A percentile compares a stretch with the other conserved stretches of the same genome.
Evolutionary conservation across 1,284 basidiomycete species (phyloP).

Genomic region (Pascua guehoae): DNA sequence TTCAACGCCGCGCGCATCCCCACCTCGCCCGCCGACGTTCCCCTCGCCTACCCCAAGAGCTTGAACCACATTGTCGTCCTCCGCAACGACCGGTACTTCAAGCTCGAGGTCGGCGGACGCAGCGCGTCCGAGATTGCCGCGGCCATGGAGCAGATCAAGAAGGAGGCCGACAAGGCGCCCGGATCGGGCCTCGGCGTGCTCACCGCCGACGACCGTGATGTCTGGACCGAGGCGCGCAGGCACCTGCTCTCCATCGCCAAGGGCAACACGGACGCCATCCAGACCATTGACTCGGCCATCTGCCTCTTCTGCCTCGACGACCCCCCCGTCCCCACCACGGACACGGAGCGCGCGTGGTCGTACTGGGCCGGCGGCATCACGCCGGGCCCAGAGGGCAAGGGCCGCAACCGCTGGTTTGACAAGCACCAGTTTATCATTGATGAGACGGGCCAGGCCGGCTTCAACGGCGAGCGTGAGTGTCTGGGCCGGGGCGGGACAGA

Average conservation of each 20-base stretch:
- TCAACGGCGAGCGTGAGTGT: constrained; percentile 57
- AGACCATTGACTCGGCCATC: constrained; percentile 85
- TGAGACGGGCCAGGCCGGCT: constrained; percentile 89
- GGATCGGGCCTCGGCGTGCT: constrained; percentile 72
- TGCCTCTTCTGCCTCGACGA: constrained; percentile 82
- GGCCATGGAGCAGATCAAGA: constrained; percentile 75
- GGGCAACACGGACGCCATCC: constrained; percentile 63
- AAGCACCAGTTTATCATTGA: constrained; percentile 94
- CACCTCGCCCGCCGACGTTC: constrained; percentile 74
- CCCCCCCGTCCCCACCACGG: constrained; percentile 25
- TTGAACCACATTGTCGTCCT: constrained; percentile 82
- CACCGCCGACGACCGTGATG: constrained; percentile 83
- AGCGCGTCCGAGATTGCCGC: constrained; percentile 72
- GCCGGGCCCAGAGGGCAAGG: constrained; percentile 47
- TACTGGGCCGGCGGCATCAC: constrained; percentile 79
- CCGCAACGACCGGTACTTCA: constrained; percentile 86
- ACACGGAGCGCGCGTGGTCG: constrained; percentile 73
- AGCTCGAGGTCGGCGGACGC: constrained; percentile 64
- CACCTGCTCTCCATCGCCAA: constrained; percentile 65
- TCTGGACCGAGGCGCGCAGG: constrained; percentile 78
- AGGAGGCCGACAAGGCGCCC: constrained; percentile 59
- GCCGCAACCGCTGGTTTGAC: constrained; percentile 91
- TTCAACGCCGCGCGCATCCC: constrained; percentile 92
- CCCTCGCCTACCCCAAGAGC: constrained; percentile 71
- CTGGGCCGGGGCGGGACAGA: not conserved